phyloP scores from a whole-genome alignment of 768 basidiomycete species.

The Podaxis carcinomalis region DNA sequence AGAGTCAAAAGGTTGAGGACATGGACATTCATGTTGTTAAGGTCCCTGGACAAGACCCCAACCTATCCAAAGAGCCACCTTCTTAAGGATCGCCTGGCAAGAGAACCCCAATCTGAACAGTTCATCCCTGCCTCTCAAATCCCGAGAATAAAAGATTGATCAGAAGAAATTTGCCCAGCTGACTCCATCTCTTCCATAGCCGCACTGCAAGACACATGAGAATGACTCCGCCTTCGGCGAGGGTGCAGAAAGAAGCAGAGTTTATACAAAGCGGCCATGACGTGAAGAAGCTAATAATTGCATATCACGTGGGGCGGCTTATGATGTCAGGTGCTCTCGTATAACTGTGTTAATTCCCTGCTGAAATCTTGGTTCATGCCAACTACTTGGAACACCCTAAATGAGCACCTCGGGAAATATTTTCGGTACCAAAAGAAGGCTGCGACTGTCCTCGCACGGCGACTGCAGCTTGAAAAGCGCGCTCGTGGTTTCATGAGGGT shows the following conservation, averaged over 20 bases:
- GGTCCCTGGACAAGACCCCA: not conserved
- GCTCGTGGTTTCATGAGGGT: too few relatives aligned
- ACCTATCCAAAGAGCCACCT: not conserved
- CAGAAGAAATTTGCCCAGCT: constrained; percentile 2
- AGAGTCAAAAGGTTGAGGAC: constrained; percentile 19
- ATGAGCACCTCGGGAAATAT: not conserved
- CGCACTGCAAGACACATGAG: not conserved
- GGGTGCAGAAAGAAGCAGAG: not conserved
- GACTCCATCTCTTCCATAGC: not conserved
- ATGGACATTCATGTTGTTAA: constrained; percentile 18
- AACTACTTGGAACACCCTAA: not conserved
- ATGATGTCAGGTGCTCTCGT: not conserved
- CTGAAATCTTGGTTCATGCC: not conserved
- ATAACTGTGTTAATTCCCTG: not conserved
- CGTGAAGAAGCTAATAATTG: not conserved
- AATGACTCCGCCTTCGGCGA: not conserved
- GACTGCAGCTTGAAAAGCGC: too few relatives aligned
- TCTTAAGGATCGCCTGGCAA: constrained; percentile 1
- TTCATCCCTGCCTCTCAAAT: not conserved
- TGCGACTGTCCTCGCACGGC: too few relatives aligned
- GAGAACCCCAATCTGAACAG: not conserved
- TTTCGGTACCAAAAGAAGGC: too few relatives aligned
- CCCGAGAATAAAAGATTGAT: not conserved
- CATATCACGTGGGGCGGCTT: not conserved
- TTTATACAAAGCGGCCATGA: not conserved